Evolutionary conservation across 1,139 yeast species (phyloP), one percentile per base, ranked within the genome.

Genomic region (Saccharomyces hybrid): DNA sequence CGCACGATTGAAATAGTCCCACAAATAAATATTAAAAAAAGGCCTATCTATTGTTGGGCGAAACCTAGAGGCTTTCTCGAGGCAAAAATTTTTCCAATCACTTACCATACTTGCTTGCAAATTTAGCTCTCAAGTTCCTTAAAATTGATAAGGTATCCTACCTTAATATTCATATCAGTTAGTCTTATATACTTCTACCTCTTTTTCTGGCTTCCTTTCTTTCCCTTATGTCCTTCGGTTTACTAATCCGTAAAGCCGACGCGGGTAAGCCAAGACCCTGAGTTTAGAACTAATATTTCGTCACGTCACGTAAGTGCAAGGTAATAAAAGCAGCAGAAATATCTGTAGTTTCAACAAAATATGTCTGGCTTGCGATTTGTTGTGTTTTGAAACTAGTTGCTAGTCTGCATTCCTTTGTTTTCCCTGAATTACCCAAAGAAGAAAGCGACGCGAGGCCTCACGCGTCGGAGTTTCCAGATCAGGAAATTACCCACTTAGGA

Each of bases 11-110:
- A 86, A 86, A 48, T 76, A 59, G 0, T 83, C 81, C 84, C 88
- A 86, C 56, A 86, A 75, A 50, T 76, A 72, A 53, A 85, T 69
- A 34, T 88, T 86, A 56, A 69, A 68, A 66, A 86, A 86, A 2
- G 91, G 90, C 51, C 75, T 76, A 47, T 84, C 86, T 53, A 80
- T 61, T 14, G 80, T 71, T 26, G 82, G 82, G 25, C 44, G 44
- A 9, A 38, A 38, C 54, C 26, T 8, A 38, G 44, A 20, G 5
- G n/a, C 44, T 16, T 38, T 20, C 44, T 38, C 44, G 44, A 38
- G 44, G 8, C 44, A 38, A 38, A 38, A 16, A 9, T 38, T 38
- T 38, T 38, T 38, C 44, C 7, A 38, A 38, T 16, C 25, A 9
- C 44, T 38, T 11, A 16, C 25, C 44, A 20, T 38, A 20, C 13